Conservation (phyloP, 169 alveolate genomes). For the Cryptosporidium viatorum region DNA sequence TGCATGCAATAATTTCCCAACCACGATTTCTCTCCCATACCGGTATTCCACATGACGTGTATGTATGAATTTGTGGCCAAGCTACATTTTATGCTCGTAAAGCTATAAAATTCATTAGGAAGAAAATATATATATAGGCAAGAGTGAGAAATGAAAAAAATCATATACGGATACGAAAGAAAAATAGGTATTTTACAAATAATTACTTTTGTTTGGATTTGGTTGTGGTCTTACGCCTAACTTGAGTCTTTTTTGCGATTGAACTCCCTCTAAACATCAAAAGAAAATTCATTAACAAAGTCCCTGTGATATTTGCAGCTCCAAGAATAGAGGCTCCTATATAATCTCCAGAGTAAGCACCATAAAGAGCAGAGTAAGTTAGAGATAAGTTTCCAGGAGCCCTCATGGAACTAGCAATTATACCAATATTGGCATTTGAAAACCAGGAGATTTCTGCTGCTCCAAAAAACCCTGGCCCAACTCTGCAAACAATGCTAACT, state of each 20-base stretch:
- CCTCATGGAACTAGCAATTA: constrained; percentile 28
- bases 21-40: neutral
- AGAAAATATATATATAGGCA: neutral
- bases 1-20: neutral
- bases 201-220: constrained; percentile 29
- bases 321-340: constrained; percentile 59
- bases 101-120: neutral
- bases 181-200: neutral
- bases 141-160: neutral
- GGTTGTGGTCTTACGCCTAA: constrained; percentile 1
- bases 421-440: constrained; percentile 54
- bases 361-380: constrained; percentile 68
- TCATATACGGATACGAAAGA: neutral
- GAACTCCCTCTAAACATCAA: neutral
- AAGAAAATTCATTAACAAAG: constrained; percentile 29
- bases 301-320: constrained; percentile 58
- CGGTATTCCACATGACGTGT: neutral
- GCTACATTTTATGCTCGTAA: neutral
- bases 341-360: constrained; percentile 64
- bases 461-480: constrained; percentile 58
- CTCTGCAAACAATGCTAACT: constrained; percentile 69
- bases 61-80: neutral
- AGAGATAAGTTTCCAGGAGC: constrained; percentile 69
- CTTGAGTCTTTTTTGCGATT: constrained; percentile 2
- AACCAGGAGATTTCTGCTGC: constrained; percentile 75